These are phyloP conservation scores for Candida alai DNA, from an alignment of 805 yeast genomes.

Conservation along the genomic window DNA sequence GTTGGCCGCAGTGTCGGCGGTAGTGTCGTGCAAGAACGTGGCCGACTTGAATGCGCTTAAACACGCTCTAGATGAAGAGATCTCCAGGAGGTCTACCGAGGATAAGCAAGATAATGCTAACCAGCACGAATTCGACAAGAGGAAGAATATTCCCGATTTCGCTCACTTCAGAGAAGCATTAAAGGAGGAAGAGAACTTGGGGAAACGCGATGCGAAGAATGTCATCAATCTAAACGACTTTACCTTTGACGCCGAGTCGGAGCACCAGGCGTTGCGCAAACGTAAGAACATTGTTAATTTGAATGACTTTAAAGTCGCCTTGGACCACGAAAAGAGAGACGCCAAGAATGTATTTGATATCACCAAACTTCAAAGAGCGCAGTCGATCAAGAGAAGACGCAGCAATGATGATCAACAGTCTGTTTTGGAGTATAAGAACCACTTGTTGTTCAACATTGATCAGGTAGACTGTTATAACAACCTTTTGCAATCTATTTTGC, in stretches of 20 bases:
- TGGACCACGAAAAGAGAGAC: slow-evolving; percentile 10
- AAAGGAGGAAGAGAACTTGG: too few relatives aligned
- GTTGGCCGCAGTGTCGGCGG: not conserved
- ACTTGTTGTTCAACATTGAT: slow-evolving; percentile 8
- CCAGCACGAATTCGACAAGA: too few relatives aligned
- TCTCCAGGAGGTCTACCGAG: too few relatives aligned
- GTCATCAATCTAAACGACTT: slow-evolving; percentile 5
- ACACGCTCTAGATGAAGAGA: not conserved
- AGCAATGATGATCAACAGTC: slow-evolving; percentile 8
- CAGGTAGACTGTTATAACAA: slow-evolving; percentile 14
- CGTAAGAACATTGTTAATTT: slow-evolving; percentile 15
- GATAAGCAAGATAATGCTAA: too few relatives aligned
- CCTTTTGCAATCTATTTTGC: slow-evolving; percentile 33
- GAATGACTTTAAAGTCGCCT: slow-evolving; percentile 7
- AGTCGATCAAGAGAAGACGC: slow-evolving; percentile 5
- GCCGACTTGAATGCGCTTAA: slow-evolving; percentile 13
- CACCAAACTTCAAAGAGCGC: slow-evolving; percentile 3
- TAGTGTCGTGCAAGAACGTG: not conserved
- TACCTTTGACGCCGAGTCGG: not conserved
- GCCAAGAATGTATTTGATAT: slow-evolving; percentile 6
- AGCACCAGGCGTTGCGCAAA: not conserved
- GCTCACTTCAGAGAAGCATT: too few relatives aligned
- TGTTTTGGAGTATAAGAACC: not conserved
- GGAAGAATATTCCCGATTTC: too few relatives aligned
- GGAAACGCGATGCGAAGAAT: too few relatives aligned